phyloP scores from a whole-genome alignment of 2,329 filamentous ascomycete genomes.

The Sporothrix variecibatus region DNA sequence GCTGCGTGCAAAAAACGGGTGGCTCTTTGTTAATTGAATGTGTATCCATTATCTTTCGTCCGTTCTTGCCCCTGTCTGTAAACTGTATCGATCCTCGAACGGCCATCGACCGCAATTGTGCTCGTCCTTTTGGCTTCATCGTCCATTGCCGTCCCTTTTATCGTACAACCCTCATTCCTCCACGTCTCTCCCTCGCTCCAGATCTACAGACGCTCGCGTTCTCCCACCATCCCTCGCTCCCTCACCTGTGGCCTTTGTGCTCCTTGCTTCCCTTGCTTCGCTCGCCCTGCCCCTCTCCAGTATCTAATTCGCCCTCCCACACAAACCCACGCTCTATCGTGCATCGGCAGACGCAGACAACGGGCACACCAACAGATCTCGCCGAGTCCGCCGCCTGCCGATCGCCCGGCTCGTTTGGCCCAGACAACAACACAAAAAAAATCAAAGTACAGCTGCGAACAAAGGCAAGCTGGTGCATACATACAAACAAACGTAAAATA shows the following conservation, averaged over 20 bases:
- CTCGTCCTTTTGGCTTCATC: neutral
- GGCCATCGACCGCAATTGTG: neutral
- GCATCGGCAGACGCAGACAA: neutral
- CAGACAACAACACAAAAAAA: neutral
- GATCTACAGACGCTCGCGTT: conserved; percentile 13
- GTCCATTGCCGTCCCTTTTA: neutral
- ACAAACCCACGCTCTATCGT: neutral
- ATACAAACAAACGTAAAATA: neutral
- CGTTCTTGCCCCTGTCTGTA: neutral
- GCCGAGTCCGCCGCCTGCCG: conserved; percentile 9
- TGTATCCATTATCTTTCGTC: neutral
- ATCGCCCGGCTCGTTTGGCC: neutral
- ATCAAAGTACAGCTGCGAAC: neutral
- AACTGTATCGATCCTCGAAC: neutral
- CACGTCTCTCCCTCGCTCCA: conserved; percentile 5
- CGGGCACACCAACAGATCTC: neutral
- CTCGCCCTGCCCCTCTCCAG: conserved; percentile 1
- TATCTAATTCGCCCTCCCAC: conserved; percentile 7
- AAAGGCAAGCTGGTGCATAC: neutral
- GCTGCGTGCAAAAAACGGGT: neutral
- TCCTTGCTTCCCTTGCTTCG: conserved; percentile 21
- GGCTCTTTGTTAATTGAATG: neutral
- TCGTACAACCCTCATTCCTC: conserved; percentile 11
- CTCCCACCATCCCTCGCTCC: conserved; percentile 11
- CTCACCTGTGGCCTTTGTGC: neutral